A percentile compares a stretch with the other conserved stretches of the same genome.
Conservation (phyloP, 2,329 filamentous ascomycete genomes). For the Aphanoascus verrucosus region DNA sequence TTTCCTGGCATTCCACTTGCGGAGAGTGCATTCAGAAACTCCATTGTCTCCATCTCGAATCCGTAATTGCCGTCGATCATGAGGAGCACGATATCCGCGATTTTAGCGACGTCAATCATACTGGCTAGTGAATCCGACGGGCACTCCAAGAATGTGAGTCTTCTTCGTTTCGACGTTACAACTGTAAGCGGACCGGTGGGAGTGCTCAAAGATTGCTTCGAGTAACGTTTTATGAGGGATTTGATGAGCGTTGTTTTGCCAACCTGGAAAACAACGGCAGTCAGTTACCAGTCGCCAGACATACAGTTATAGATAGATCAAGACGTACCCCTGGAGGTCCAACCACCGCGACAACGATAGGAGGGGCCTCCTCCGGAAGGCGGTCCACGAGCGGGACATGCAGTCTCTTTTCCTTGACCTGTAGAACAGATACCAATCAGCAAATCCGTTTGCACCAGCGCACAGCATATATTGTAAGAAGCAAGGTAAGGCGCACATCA, state of each 20-base stretch:
- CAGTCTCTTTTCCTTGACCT: conserved; percentile 90
- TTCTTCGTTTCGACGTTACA: conserved; percentile 89
- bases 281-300: neutral
- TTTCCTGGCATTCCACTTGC: conserved; percentile 96
- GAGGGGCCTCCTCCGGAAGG: conserved; percentile 87
- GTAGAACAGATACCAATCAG: conserved; percentile 16
- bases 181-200: conserved; percentile 89
- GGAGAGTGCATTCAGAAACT: conserved; percentile 90
- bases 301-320: neutral
- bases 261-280: conserved; percentile 28
- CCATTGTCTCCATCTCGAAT: conserved; percentile 99
- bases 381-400: conserved; percentile 96
- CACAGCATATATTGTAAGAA: conserved; percentile 4
- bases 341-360: conserved; percentile 84
- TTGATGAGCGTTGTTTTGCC: conserved; percentile 95
- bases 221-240: conserved; percentile 84
- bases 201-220: conserved; percentile 84
- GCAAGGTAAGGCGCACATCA: conserved; percentile 35
- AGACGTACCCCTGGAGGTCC: conserved; percentile 71
- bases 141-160: conserved; percentile 91
- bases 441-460: neutral
- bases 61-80: conserved; percentile 99
- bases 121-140: conserved; percentile 86
- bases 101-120: conserved; percentile 95
- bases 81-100: conserved; percentile 90